Evolutionary conservation across 1,139 yeast species (phyloP).

Genomic region (Wickerhamomyces sp.): DNA sequence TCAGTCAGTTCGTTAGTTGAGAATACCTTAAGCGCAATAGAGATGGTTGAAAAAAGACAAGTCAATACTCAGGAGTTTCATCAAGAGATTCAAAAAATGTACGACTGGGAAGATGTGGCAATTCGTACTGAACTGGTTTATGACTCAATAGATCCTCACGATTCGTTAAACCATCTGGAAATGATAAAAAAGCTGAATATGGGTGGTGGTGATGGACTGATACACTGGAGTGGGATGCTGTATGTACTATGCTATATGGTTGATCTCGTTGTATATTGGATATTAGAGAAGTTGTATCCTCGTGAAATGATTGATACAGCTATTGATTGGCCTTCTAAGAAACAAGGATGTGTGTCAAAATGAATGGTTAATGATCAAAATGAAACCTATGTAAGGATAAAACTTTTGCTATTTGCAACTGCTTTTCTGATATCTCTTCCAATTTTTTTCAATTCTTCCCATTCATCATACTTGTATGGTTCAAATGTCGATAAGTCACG

Average conservation of each 20-base stretch:
- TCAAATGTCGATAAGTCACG: constrained; percentile 8
- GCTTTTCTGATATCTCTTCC: constrained; percentile 14
- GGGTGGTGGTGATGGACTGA: constrained; percentile 59
- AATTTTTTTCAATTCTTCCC: constrained; percentile 14
- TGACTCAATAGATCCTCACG: constrained; percentile 39
- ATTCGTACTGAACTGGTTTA: constrained; percentile 80
- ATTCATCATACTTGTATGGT: constrained; percentile 3
- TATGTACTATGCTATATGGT: constrained; percentile 47
- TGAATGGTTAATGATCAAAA: too few species aligned
- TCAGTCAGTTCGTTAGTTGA: constrained; percentile 74
- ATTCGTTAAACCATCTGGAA: constrained; percentile 44
- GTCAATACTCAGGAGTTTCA: constrained; percentile 79
- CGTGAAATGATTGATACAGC: constrained; percentile 62
- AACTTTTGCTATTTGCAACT: constrained; percentile 1
- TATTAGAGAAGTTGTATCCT: constrained; percentile 74
- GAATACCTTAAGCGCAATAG: constrained; percentile 65
- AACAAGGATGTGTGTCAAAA: not conserved
- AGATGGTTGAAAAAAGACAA: constrained; percentile 46
- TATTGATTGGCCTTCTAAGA: constrained; percentile 63
- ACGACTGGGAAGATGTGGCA: constrained; percentile 92
- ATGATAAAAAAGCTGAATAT: constrained; percentile 52
- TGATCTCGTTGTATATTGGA: constrained; percentile 59
- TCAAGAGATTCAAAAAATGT: constrained; percentile 72
- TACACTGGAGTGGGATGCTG: constrained; percentile 46
- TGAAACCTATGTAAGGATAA: not conserved